phyloP scores from a whole-genome alignment of 768 basidiomycete genomes.

The Polyporus arcularius region DNA sequence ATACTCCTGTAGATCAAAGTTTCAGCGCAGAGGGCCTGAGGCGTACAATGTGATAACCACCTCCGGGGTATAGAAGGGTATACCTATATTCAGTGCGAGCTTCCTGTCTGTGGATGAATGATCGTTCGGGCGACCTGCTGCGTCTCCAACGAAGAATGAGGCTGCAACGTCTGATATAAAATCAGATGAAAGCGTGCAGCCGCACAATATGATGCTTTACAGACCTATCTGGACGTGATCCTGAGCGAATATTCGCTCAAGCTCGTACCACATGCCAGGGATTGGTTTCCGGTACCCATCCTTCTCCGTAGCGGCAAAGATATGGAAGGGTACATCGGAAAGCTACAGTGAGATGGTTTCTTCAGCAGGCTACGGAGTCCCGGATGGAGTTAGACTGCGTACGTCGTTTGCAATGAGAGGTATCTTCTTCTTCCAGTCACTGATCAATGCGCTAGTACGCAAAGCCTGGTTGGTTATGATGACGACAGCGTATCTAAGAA shows the following conservation, averaged over 20 bases:
- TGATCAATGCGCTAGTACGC: slow-evolving; percentile 42
- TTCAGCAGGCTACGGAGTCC: not conserved
- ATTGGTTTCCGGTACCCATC: slow-evolving; percentile 86
- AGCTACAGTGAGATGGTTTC: slow-evolving; percentile 46
- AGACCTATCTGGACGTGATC: slow-evolving; percentile 67
- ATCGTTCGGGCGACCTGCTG: slow-evolving; percentile 79
- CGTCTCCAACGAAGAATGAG: slow-evolving; percentile 88
- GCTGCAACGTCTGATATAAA: slow-evolving; percentile 51
- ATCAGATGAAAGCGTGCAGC: slow-evolving; percentile 15
- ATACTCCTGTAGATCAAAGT: slow-evolving; percentile 61
- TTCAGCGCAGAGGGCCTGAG: not conserved
- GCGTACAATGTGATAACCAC: slow-evolving; percentile 35
- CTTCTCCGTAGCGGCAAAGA: slow-evolving; percentile 75
- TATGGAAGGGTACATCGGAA: slow-evolving; percentile 69
- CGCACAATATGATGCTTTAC: slow-evolving; percentile 9
- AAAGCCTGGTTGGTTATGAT: slow-evolving; percentile 82
- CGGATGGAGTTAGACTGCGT: slow-evolving; percentile 24
- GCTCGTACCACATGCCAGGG: slow-evolving; percentile 81
- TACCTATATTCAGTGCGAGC: slow-evolving; percentile 74
- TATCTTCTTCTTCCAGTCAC: slow-evolving; percentile 79
- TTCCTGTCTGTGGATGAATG: slow-evolving; percentile 84
- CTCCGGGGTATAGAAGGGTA: slow-evolving; percentile 85
- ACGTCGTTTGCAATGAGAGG: slow-evolving; percentile 64
- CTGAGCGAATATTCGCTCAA: slow-evolving; percentile 60
- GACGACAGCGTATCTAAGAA: slow-evolving; percentile 63